Base-by-base conservation (phyloP, 176 grass and related monocot genomes). In the Avena sativa region DNA sequence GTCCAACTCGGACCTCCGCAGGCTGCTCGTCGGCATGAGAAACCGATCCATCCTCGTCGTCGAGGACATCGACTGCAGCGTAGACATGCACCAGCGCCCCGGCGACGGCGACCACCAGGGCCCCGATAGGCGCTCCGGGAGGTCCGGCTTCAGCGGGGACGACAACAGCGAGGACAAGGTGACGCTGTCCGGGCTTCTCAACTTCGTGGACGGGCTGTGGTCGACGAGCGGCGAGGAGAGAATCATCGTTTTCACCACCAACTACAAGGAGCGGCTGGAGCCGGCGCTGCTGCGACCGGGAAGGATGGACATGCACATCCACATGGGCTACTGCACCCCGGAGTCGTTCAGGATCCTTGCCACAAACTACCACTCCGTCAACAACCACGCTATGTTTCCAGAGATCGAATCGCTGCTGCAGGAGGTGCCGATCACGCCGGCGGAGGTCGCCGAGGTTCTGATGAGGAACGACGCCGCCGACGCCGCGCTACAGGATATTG, bases 231-330 rank as follows among this genome's bases (percentile, higher is more conserved):
- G 95, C 17, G 88, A 94, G 3, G 95, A 95, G 57, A 90, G 93
- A 87, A 93, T 98, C 72, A 95, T 98, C 53, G 23, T 98, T 36
- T 98, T 98, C 89, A 98, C 93, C 0, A 98, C 93, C 46, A 98
- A 98, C 49, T 91, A 93, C 83, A 95, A 92, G 76, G 95, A 98
- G 8, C 84, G 78, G 74, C 93, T 98, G 1, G 91, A 98, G 68
- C 91, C 89, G 6, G 93, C 95, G 14, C 83, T 95, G 13, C 52
- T 98, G 85, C 85, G 95, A 21, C 89, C 95, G 2, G 93, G 95
- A 12, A 84, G 95, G 82, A 98, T 98, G 89, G 90, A 95, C 57
- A 95, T 98, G 90, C 96, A 94, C 87, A 85, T 98, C 49, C 78
- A 92, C 86, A 95, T 98, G 96, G 84, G 93, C 28, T 92, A 93